Percentiles rank a stretch among this genome's conserved stretches.
Conservation (phyloP, 441 rosid genomes). For the Pelargonium fulgidum region DNA sequence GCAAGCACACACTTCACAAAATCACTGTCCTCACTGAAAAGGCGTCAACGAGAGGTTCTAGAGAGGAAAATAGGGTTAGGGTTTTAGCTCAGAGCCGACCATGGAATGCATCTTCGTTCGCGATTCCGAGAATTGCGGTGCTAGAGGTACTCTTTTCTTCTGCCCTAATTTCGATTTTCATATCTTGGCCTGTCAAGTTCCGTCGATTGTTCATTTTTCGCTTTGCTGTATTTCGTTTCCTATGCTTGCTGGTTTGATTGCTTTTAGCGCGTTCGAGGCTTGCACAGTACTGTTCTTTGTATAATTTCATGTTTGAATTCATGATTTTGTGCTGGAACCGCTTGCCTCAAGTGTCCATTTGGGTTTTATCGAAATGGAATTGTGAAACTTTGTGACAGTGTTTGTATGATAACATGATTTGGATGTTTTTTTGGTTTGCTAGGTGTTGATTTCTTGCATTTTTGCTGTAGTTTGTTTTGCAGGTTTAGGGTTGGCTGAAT, state of each 20-base stretch:
- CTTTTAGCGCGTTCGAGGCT: background rate
- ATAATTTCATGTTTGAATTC: no score
- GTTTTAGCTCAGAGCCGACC: slow-evolving; percentile 8
- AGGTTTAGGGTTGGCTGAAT: no score
- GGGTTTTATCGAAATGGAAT: no score
- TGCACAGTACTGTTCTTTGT: no score
- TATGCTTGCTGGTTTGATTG: background rate
- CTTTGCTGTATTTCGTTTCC: background rate
- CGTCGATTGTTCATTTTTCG: background rate
- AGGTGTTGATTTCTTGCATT: no score
- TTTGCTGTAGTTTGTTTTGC: no score
- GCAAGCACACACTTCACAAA: background rate
- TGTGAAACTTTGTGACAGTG: no score
- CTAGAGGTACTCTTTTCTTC: slow-evolving; percentile 20
- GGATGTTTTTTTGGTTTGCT: no score
- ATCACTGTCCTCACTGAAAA: background rate
- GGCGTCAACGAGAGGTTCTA: background rate
- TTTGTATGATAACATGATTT: no score
- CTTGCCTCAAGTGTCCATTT: no score
- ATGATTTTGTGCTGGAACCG: no score
- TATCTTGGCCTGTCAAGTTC: background rate
- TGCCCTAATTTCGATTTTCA: background rate
- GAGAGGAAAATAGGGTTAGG: background rate
- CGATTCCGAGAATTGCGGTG: background rate
- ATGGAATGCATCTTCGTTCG: slow-evolving; percentile 21